Conservation (phyloP, 805 yeast genomes). For the Blastobotrys mokoenaii region DNA sequence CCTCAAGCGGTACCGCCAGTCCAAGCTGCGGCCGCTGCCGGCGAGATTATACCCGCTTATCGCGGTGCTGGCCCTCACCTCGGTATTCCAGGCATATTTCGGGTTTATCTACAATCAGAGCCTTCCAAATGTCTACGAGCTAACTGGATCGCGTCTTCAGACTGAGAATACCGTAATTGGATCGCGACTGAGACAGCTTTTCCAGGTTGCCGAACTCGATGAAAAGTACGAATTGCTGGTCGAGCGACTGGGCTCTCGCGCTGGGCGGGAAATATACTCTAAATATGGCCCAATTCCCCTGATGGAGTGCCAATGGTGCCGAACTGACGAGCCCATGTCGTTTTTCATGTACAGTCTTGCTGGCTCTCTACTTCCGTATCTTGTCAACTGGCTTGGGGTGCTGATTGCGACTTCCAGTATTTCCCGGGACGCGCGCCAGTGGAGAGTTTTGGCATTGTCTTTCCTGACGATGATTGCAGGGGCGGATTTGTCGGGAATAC, state of each 20-base stretch:
- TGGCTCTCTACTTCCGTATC: conserved; percentile 11
- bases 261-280: conserved; percentile 15
- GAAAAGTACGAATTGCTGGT: conserved; percentile 10
- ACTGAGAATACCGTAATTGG: conserved; percentile 16
- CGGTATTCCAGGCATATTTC: no score
- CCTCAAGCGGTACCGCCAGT: no score
- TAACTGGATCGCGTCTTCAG: conserved; percentile 13
- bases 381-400: conserved; percentile 10
- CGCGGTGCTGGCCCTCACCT: no score
- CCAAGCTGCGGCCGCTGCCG: no score
- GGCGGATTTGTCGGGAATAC: conserved; percentile 4
- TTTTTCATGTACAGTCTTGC: conserved; percentile 16
- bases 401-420: conserved; percentile 11
- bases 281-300: conserved; percentile 18
- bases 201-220: conserved; percentile 2
- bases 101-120: neutral
- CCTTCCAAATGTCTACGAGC: conserved; percentile 11
- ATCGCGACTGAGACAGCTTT: conserved; percentile 7
- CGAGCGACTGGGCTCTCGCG: conserved; percentile 7
- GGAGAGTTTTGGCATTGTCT: conserved; percentile 6
- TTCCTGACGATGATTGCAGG: conserved; percentile 1
- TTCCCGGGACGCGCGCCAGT: conserved; percentile 6
- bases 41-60: no score
- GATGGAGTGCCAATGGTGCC: conserved; percentile 19
- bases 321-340: neutral